Percentiles rank a stretch among this genome's conserved stretches.
phyloP scores from a whole-genome alignment of 1,139 yeast genomes.

The Suhomyces bolitotheri region DNA sequence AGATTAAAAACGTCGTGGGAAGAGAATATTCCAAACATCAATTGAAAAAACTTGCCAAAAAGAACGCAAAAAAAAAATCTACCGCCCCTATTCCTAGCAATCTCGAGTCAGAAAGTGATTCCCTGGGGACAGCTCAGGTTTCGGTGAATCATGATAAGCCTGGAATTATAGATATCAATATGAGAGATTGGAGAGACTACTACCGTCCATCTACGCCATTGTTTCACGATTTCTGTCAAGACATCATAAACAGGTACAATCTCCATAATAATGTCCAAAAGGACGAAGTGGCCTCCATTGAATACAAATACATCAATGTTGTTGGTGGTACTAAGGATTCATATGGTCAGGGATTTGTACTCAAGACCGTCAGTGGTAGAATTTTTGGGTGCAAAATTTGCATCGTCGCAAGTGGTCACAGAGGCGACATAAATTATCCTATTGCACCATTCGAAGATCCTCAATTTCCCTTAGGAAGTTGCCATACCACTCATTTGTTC shows the following conservation, averaged over 20 bases:
- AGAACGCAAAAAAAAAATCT: constrained; percentile 14
- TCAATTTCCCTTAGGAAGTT: constrained; percentile 31
- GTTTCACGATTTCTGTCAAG: constrained; percentile 42
- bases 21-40: constrained; percentile 48
- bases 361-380: constrained; percentile 29
- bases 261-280: constrained; percentile 32
- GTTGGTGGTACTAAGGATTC: constrained; percentile 22
- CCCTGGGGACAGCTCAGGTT: too few species aligned
- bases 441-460: constrained; percentile 26
- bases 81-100: constrained; percentile 3
- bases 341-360: constrained; percentile 18
- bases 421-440: constrained; percentile 41
- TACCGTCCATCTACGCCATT: constrained; percentile 46
- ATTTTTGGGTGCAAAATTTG: constrained; percentile 37
- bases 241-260: constrained; percentile 34
- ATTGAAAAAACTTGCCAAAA: constrained; percentile 32
- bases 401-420: constrained; percentile 45
- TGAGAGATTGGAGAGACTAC: constrained; percentile 50
- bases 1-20: constrained; percentile 49
- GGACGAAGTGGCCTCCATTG: constrained; percentile 36
- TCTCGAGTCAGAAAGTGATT: constrained; percentile 12
- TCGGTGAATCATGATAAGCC: constrained; percentile 27
- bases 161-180: constrained; percentile 42
- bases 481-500: constrained; percentile 48
- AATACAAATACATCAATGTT: constrained; percentile 29